Base-by-base conservation (phyloP, 1,284 basidiomycete species). In the Sporisorium graminicola region DNA sequence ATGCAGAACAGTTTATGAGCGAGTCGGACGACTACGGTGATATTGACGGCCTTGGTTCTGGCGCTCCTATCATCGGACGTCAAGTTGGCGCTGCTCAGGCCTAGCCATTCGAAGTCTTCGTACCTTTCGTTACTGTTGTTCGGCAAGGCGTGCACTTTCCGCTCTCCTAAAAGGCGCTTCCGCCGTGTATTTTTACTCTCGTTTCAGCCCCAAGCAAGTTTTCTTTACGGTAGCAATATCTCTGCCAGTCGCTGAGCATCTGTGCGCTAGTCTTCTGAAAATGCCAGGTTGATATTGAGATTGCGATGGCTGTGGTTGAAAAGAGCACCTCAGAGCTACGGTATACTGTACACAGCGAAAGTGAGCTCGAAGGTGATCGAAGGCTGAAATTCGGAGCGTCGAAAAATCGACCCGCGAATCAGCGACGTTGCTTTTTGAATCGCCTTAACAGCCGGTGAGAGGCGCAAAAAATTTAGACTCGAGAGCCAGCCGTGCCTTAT, bases 1-100 rank as follows among this genome's bases (percentile, higher is more conserved):
- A 94, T 90, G 86, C 92, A 90, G 88, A 92, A 90, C 84, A 92
- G 66, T 87, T 89, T 81, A 88, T 90, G 86, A 72, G 70, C 64
- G 83, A 85, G 54, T 73, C 72, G 44, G 81, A 81, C 67, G 76
- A 78, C 56, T 77, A 66, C 29, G 74, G 69, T 24, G 70, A 69
- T 22, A 58, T 68, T 16, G 74, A 77, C 57, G 66, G 66, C 2
- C 52, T 77, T 13, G 49, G 49, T 4, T 53, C 74, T 8, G 64
- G 55, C 24, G 66, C 69, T 35, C 74, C 74, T 13, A 58, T 71
- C 60, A 66, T 73, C 22, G 74, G 69, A 16, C 59, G 69, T 29
- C 69, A 72, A 29, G 49, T 40, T 27, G 22, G 59, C 22, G 64
- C 47, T 50, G 67, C 52, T n/a, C 59, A 63, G 59, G 63, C 51